Conservation (phyloP, 78 protist genomes). For the Pigoraptor vietnamica region DNA sequence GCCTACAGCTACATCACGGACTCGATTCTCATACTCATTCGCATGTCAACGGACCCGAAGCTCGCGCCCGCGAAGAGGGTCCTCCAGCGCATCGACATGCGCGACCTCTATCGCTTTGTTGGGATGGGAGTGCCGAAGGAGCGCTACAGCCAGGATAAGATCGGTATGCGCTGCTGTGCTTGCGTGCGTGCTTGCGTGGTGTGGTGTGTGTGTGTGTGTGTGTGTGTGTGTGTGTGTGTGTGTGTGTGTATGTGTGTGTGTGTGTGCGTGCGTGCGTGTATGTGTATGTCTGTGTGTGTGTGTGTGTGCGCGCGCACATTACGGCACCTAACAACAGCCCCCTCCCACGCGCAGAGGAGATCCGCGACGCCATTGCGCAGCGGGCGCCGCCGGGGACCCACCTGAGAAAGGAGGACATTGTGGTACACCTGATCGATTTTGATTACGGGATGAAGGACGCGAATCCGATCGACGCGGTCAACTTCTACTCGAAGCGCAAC, state of each 20-base stretch:
- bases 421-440: background rate
- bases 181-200: too few species aligned
- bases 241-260: background rate
- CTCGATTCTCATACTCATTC: background rate
- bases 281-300: too few species aligned
- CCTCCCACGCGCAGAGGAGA: background rate
- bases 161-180: too few species aligned
- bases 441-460: constrained; percentile 1
- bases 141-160: background rate
- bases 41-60: background rate
- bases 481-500: background rate
- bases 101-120: background rate
- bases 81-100: background rate
- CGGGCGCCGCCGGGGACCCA: background rate
- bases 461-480: constrained; percentile 4
- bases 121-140: background rate
- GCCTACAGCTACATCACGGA: background rate
- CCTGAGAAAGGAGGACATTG: background rate
- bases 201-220: background rate
- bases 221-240: background rate
- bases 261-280: background rate
- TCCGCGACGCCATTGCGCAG: background rate
- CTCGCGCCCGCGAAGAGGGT: background rate
- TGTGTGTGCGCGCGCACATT: too few species aligned
- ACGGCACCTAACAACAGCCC: too few species aligned